Conservation (phyloP, 495 filamentous ascomycete genomes). For the Parathielavia hyrcaniae region DNA sequence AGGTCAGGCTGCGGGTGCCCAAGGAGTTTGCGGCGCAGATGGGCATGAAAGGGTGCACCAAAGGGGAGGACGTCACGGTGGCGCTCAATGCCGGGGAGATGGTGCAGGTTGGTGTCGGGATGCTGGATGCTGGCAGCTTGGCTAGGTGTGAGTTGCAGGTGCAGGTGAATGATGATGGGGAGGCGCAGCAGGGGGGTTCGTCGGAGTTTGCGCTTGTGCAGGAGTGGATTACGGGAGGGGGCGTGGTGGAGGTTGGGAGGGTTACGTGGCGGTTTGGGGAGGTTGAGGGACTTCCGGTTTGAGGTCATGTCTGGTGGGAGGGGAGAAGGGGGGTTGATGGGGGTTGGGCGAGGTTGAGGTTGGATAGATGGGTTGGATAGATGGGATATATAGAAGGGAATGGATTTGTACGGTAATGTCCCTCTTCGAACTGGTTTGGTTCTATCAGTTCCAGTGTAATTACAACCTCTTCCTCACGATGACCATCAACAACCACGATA, state of each 20-base stretch:
- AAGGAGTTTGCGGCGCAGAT: not conserved
- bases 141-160: conserved; percentile 1
- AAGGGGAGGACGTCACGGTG: not conserved
- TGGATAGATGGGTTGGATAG: no score
- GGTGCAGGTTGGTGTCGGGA: conserved; percentile 1
- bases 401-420: no score
- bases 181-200: not conserved
- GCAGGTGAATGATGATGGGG: not conserved
- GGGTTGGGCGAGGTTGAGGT: not conserved
- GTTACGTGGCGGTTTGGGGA: conserved; percentile 9
- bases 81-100: not conserved
- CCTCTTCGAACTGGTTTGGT: no score
- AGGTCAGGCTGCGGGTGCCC: conserved; percentile 5
- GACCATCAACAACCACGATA: no score
- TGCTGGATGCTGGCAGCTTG: not conserved
- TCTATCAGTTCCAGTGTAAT: no score
- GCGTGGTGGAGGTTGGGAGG: conserved; percentile 6
- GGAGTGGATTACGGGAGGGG: conserved; percentile 8
- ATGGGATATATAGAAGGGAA: no score
- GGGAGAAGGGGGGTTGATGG: not conserved
- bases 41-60: not conserved
- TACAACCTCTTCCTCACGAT: no score
- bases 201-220: conserved; percentile 9
- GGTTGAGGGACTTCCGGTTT: not conserved
- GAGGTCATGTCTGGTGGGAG: no score